phyloP scores from a whole-genome alignment of 179 eudicot species.

The Corrigiola litoralis region DNA sequence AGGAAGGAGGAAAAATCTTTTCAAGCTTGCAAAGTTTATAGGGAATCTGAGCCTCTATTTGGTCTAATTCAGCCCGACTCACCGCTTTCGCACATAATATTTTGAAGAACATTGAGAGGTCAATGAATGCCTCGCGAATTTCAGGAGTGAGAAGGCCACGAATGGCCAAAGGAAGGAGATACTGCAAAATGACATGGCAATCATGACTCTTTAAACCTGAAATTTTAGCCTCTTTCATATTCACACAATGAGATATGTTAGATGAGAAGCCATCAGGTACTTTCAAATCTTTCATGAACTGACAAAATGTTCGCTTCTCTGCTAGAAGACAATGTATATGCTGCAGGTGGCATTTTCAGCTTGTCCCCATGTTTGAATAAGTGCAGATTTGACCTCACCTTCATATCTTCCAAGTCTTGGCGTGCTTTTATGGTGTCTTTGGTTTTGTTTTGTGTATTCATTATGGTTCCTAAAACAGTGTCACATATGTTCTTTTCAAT shows the following conservation, averaged over 20 bases:
- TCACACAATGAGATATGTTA: slow-evolving; percentile 10
- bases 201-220: slow-evolving; percentile 19
- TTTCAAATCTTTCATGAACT: neutral
- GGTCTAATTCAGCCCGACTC: neutral
- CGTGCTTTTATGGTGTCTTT: slow-evolving; percentile 1
- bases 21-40: neutral
- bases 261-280: slow-evolving; percentile 11
- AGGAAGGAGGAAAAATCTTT: slow-evolving; percentile 2
- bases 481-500: slow-evolving; percentile 10
- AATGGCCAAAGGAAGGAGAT: neutral
- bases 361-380: neutral
- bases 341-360: neutral
- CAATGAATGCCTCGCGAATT: neutral
- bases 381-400: neutral
- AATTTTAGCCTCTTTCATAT: neutral
- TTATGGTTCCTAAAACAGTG: neutral
- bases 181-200: neutral
- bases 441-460: slow-evolving; percentile 7
- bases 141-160: neutral
- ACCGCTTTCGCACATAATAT: neutral
- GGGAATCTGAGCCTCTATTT: neutral
- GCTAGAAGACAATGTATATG: neutral
- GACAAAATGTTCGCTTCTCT: neutral
- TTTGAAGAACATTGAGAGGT: neutral
- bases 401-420: neutral